phyloP scores from a whole-genome alignment of 495 filamentous ascomycete species.

The Trypethelium eluteriae region DNA sequence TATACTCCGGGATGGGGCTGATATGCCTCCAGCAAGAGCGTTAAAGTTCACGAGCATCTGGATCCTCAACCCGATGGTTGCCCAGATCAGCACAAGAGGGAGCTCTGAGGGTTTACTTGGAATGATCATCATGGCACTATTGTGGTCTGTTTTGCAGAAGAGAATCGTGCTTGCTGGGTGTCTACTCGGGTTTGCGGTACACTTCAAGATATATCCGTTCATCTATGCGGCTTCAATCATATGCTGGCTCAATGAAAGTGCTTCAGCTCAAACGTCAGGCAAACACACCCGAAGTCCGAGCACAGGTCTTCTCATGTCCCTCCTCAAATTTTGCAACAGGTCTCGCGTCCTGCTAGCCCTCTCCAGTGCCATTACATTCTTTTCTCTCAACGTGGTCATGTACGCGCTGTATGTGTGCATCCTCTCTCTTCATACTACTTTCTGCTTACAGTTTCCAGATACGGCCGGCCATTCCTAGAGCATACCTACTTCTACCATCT shows the following conservation, averaged over 20 bases:
- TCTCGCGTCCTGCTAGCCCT: conserved; percentile 41
- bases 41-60: conserved; percentile 75
- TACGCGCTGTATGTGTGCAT: conserved; percentile 53
- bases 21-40: conserved; percentile 47
- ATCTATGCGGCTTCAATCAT: conserved; percentile 82
- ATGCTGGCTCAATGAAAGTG: conserved; percentile 66
- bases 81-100: conserved; percentile 86
- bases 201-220: conserved; percentile 98
- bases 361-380: conserved; percentile 62
- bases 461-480: conserved; percentile 66
- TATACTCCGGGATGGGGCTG: conserved; percentile 44
- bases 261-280: background rate
- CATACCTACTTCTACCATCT: conserved; percentile 92
- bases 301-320: background rate
- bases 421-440: background rate
- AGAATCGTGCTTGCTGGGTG: conserved; percentile 59
- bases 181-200: conserved; percentile 74
- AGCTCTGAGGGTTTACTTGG: conserved; percentile 87
- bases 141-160: conserved; percentile 67
- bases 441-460: conserved; percentile 37
- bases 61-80: conserved; percentile 97
- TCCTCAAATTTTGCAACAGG: conserved; percentile 8
- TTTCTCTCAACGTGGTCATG: conserved; percentile 66
- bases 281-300: background rate
- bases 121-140: conserved; percentile 67